A percentile compares a stretch with the other conserved stretches of the same genome.
These are phyloP conservation scores for Aspergillus nidulans DNA, from an alignment of 495 filamentous ascomycete species.

Conservation along the genomic window DNA sequence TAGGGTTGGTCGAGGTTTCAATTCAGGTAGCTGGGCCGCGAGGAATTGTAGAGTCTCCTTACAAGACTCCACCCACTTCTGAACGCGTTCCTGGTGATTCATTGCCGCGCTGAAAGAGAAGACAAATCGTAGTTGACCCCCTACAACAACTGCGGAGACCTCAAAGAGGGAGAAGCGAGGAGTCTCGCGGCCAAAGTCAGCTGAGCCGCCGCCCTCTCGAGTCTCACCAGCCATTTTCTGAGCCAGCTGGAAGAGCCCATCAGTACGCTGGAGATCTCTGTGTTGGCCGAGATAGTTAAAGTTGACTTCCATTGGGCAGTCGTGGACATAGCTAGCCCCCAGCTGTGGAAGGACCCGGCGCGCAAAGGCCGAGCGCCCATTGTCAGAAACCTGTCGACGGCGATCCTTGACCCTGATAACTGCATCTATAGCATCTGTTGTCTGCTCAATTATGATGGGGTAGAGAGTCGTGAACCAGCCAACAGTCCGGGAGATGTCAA, in stretches of 20 bases:
- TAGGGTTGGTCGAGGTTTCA: conserved; percentile 52
- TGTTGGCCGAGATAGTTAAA: conserved; percentile 69
- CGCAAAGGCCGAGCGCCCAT: conserved; percentile 49
- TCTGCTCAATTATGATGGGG: conserved; percentile 34
- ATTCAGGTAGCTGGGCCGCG: too few species aligned
- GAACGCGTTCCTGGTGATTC: conserved; percentile 53
- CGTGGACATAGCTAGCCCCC: conserved; percentile 39
- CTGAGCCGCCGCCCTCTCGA: conserved; percentile 41
- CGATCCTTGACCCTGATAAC: conserved; percentile 44
- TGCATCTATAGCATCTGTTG: conserved; percentile 30
- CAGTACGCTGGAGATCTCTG: conserved; percentile 57
- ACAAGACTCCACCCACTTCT: conserved; percentile 56
- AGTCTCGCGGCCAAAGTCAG: conserved; percentile 52
- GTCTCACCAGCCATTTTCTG: conserved; percentile 48
- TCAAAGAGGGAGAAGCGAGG: conserved; percentile 65
- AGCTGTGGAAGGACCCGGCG: conserved; percentile 32
- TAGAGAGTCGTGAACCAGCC: conserved; percentile 60
- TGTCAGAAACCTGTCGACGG: conserved; percentile 39
- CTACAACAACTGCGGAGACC: conserved; percentile 54
- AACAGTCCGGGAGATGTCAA: conserved; percentile 56
- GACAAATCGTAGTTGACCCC: conserved; percentile 57
- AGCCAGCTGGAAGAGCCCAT: conserved; percentile 56
- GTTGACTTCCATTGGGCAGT: conserved; percentile 65
- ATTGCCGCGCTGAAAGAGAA: conserved; percentile 61
- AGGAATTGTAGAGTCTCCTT: too few species aligned